Evolutionary conservation across 1,284 basidiomycete species (phyloP), one percentile per base, ranked within the genome.

Genomic region (Ceratobasidium sp.): DNA sequence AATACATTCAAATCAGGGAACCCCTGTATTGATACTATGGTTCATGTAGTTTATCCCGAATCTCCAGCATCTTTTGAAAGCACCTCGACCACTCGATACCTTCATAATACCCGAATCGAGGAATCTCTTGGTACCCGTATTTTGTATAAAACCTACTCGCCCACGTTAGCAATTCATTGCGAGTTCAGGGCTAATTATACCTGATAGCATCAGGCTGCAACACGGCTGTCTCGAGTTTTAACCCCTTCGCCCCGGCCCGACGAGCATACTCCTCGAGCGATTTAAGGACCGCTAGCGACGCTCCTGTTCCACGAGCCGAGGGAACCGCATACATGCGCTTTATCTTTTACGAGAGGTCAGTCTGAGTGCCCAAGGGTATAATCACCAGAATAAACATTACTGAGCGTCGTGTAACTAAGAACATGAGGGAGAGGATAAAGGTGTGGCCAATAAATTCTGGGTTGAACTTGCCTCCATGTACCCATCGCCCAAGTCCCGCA

Each of bases 301-400:
- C 60, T 7, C 60, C 60, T 6, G 60, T 64, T 12, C 60, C 49
- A n/a, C 47, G 45, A 6, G 42, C 45, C 15, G 17, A 42, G 17
- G 17, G 31, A 38, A 50, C 27, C 47, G 60, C 60, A 64, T 64
- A 64, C 60, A 64, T 64, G 32, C 60, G 47, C 49, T 64, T 64
- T 12, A 64, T 64, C 60, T 64, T 5, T 43, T 64, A 45, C 34
- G 49, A 52, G 52, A 5, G 4, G 25, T 52, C 27, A 27, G 38
- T 40, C n/a, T n/a, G n/a, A n/a, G n/a, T n/a, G n/a, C n/a, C n/a
- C n/a, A n/a, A n/a, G n/a, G n/a, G n/a, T n/a, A n/a, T n/a, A n/a
- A n/a, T n/a, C n/a, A n/a, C n/a, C n/a, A n/a, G n/a, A n/a, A n/a
- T n/a, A n/a, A n/a, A n/a, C n/a, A n/a, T n/a, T n/a, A n/a, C n/a